phyloP scores from a whole-genome alignment of 345 rosid genomes.

The Populus euphratica region DNA sequence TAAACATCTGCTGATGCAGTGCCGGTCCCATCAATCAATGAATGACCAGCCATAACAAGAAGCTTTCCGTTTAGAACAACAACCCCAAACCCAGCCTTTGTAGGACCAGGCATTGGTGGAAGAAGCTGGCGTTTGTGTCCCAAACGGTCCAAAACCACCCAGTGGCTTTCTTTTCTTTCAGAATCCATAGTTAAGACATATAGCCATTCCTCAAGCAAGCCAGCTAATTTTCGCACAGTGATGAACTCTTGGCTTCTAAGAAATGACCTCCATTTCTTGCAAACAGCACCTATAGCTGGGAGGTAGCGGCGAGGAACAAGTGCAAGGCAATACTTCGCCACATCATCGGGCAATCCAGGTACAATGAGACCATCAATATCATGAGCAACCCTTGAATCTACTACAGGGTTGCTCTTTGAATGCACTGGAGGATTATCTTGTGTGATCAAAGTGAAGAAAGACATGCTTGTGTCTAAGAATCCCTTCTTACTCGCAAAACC shows the following conservation, averaged over 20 bases:
- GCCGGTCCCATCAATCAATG: constrained; percentile 41
- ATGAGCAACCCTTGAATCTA: constrained; percentile 33
- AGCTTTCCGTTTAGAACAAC: constrained; percentile 73
- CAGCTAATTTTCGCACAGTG: constrained; percentile 57
- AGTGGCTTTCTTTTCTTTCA: constrained; percentile 64
- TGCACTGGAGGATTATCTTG: constrained; percentile 20
- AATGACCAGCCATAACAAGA: constrained; percentile 70
- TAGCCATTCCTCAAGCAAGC: constrained; percentile 80
- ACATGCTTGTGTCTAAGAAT: constrained; percentile 16
- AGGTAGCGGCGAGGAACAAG: constrained; percentile 69
- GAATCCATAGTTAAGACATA: constrained; percentile 60
- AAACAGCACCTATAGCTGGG: constrained; percentile 73
- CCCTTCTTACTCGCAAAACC: constrained; percentile 48
- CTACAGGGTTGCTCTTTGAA: constrained; percentile 35
- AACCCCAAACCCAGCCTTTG: constrained; percentile 64
- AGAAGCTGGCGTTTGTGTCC: constrained; percentile 56
- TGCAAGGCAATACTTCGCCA: constrained; percentile 74
- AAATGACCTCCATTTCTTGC: constrained; percentile 81
- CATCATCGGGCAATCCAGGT: constrained; percentile 90
- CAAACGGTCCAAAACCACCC: constrained; percentile 72
- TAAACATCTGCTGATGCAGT: constrained; percentile 65
- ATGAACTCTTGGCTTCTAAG: constrained; percentile 80
- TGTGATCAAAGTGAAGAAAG: constrained; percentile 24
- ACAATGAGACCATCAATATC: constrained; percentile 44
- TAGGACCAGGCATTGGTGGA: constrained; percentile 78